These are phyloP conservation scores for Bipolaris cookei DNA, from an alignment of 2,329 filamentous ascomycete genomes.

Conservation along the genomic window DNA sequence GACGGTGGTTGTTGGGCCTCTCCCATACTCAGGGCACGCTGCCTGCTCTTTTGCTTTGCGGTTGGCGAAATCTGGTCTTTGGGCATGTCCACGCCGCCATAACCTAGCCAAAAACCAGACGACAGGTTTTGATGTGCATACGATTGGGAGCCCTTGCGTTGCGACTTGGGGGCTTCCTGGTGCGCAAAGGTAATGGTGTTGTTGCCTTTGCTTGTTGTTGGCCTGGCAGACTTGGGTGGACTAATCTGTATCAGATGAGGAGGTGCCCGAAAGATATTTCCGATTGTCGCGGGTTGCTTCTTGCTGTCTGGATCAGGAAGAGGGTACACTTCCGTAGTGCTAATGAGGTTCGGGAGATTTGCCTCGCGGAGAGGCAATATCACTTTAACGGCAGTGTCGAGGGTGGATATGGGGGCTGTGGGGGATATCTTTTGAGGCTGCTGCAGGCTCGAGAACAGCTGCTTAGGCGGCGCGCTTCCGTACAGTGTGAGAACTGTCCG, in stretches of 20 bases:
- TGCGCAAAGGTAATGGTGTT: constrained; percentile 58
- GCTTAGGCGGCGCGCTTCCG: constrained; percentile 73
- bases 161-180: constrained; percentile 59
- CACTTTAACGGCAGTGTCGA: constrained; percentile 52
- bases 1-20: constrained; percentile 61
- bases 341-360: constrained; percentile 75
- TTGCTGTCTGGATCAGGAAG: constrained; percentile 50
- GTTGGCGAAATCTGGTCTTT: constrained; percentile 63
- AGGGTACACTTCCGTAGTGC: constrained; percentile 69
- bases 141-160: constrained; percentile 52
- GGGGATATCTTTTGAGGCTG: constrained; percentile 53
- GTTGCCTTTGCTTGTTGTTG: constrained; percentile 65
- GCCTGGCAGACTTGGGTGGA: constrained; percentile 74
- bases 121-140: constrained; percentile 72
- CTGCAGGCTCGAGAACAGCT: constrained; percentile 86
- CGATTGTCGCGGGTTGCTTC: constrained; percentile 69
- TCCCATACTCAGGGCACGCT: constrained; percentile 72
- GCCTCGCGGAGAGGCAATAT: constrained; percentile 65
- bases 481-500: constrained; percentile 75
- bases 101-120: constrained; percentile 70
- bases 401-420: constrained; percentile 41
- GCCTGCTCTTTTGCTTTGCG: constrained; percentile 71
- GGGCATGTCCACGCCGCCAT: constrained; percentile 53
- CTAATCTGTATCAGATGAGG: constrained; percentile 69
- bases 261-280: constrained; percentile 75